Evolutionary conservation across 768 basidiomycete species (phyloP).

Genomic region (Termitomyces sp.): DNA sequence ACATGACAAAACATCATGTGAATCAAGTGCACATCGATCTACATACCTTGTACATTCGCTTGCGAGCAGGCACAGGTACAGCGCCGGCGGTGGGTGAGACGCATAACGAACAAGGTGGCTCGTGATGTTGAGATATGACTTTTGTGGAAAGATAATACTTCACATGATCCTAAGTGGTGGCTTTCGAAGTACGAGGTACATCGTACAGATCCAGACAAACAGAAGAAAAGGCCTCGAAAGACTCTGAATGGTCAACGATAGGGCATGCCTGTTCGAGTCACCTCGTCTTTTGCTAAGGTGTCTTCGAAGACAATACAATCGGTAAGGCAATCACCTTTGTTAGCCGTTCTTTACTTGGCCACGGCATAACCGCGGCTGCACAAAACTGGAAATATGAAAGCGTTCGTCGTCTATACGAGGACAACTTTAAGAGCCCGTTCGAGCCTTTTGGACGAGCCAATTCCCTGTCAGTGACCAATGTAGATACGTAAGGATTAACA

Average conservation of each 20-base stretch:
- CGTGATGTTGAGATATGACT: not conserved
- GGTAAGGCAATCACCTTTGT: not conserved
- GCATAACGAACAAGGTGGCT: constrained; percentile 1
- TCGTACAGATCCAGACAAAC: not conserved
- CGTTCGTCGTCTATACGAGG: not conserved
- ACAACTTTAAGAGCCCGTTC: not conserved
- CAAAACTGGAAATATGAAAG: constrained; percentile 5
- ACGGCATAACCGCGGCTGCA: constrained; percentile 3
- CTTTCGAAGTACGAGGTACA: not conserved
- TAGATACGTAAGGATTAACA: not conserved
- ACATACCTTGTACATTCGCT: constrained; percentile 11
- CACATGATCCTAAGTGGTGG: not conserved
- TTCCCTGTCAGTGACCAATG: not conserved
- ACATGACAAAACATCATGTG: constrained; percentile 10
- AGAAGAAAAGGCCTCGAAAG: not conserved
- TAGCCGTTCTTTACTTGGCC: not conserved
- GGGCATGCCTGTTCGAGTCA: not conserved
- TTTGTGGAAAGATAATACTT: not conserved
- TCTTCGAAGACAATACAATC: not conserved
- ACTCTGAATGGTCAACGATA: not conserved
- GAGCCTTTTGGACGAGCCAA: not conserved
- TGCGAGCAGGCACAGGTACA: constrained; percentile 16
- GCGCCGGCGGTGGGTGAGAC: constrained; percentile 1
- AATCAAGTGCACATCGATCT: constrained; percentile 2
- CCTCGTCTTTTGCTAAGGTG: not conserved